Evolutionary conservation across 148 eudicot genomes (phyloP).

Genomic region (Chenopodium suecicum): DNA sequence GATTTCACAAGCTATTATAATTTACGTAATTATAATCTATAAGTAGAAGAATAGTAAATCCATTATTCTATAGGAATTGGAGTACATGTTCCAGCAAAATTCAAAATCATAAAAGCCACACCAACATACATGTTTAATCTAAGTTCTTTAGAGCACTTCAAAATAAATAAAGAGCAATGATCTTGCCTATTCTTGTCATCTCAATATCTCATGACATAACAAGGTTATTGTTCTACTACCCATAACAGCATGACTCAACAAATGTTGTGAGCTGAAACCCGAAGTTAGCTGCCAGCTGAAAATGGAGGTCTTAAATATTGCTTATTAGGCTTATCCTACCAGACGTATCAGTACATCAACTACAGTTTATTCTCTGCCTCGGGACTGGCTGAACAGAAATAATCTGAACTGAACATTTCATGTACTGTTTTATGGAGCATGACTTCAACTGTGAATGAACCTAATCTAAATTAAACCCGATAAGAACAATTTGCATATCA

Average conservation of each 20-base stretch:
- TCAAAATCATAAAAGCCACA: not conserved
- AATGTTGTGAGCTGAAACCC: no score
- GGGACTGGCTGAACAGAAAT: not conserved
- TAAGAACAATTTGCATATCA: not conserved
- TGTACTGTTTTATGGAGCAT: no score
- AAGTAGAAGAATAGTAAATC: not conserved
- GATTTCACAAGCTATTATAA: no score
- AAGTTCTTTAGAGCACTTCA: no score
- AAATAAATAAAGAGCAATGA: no score
- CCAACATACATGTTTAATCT: no score
- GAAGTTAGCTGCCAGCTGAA: no score
- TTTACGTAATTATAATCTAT: no score
- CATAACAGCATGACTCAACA: no score
- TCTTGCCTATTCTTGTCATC: not conserved
- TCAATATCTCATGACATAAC: not conserved
- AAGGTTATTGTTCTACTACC: not conserved
- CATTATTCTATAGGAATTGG: no score
- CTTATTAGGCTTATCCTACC: not conserved
- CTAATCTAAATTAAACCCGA: not conserved
- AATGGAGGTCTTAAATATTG: not conserved
- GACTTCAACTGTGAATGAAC: no score
- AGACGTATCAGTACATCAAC: not conserved
- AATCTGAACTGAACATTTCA: not conserved
- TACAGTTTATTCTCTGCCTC: not conserved
- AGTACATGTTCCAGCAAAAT: not conserved